Evolutionary conservation across 805 yeast genomes (phyloP).

Genomic region (Starmerella apicola): DNA sequence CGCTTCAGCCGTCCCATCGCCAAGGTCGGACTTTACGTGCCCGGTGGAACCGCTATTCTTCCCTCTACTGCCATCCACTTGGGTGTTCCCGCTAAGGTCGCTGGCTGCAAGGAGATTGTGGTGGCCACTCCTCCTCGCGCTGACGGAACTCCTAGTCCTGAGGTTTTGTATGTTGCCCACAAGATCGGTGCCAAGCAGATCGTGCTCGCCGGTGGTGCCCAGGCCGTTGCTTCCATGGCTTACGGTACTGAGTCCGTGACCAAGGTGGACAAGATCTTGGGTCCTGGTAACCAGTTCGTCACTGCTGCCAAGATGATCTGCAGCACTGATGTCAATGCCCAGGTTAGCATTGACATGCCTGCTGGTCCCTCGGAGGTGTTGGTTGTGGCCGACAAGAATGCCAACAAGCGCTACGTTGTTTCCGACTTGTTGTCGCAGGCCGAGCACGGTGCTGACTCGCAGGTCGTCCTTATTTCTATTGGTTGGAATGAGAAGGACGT

Average conservation of each 20-base stretch:
- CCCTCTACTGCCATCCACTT: constrained; percentile 97
- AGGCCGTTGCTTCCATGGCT: constrained; percentile 98
- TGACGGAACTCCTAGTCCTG: constrained; percentile 90
- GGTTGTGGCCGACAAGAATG: constrained; percentile 74
- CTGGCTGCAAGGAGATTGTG: constrained; percentile 85
- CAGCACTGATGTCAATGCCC: constrained; percentile 86
- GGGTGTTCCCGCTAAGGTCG: constrained; percentile 97
- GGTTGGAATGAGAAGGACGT: constrained; percentile 49
- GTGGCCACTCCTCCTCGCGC: constrained; percentile 92
- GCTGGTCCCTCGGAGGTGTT: constrained; percentile 98
- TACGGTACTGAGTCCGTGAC: constrained; percentile 90
- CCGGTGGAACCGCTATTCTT: constrained; percentile 97
- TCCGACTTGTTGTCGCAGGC: constrained; percentile 93
- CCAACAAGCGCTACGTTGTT: constrained; percentile 96
- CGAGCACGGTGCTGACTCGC: constrained; percentile 97
- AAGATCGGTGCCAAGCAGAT: constrained; percentile 85
- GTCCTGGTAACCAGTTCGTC: constrained; percentile 98
- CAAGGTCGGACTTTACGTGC: constrained; percentile 88
- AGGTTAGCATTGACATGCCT: constrained; percentile 97
- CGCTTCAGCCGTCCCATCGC: constrained; percentile 93
- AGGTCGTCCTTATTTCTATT: constrained; percentile 83
- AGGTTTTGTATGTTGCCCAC: constrained; percentile 93
- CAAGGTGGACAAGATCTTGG: constrained; percentile 91
- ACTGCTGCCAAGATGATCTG: constrained; percentile 98
- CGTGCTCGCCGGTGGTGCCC: constrained; percentile 98